Conservation (phyloP, 2,329 filamentous ascomycete species). For the Fusarium brevicatenulatum region DNA sequence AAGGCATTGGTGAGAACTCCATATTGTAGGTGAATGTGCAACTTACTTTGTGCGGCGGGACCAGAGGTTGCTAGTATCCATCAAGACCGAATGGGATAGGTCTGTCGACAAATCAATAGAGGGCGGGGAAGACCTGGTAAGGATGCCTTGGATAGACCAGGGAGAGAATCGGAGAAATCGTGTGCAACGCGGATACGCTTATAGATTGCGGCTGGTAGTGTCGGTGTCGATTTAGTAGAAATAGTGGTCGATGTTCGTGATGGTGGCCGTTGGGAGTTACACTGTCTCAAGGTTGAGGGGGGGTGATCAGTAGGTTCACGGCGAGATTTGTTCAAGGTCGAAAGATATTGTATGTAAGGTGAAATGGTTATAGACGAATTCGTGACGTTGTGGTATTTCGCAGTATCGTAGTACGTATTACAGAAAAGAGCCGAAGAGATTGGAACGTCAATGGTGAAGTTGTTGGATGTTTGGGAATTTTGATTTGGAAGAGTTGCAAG, state of each 20-base stretch:
- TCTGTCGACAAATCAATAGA: conserved; percentile 36
- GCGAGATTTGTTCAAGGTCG: conserved; percentile 1
- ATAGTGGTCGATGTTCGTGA: conserved; percentile 28
- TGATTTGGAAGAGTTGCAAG: conserved; percentile 29
- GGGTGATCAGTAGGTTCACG: conserved; percentile 31
- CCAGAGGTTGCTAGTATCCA: conserved; percentile 72
- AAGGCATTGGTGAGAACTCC: conserved; percentile 27
- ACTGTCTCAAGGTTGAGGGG: conserved; percentile 33
- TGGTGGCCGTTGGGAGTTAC: conserved; percentile 25
- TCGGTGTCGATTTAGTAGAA: neutral
- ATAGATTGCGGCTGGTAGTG: neutral
- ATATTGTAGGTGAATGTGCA: conserved; percentile 1
- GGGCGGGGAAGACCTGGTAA: conserved; percentile 41
- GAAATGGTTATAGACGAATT: neutral
- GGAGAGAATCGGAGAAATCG: conserved; percentile 1
- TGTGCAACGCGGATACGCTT: conserved; percentile 7
- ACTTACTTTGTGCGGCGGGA: conserved; percentile 85
- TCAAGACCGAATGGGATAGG: conserved; percentile 54
- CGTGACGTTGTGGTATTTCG: conserved; percentile 20
- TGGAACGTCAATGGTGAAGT: conserved; percentile 7
- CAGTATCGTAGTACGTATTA: neutral
- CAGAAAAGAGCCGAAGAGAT: neutral
- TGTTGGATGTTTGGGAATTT: conserved; percentile 33
- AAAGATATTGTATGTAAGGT: conserved; percentile 11
- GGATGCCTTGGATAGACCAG: conserved; percentile 29